Evolutionary conservation across 305 asterid genomes (phyloP), one percentile per base, ranked within the genome.

Genomic region (Fraxinus paxiana): DNA sequence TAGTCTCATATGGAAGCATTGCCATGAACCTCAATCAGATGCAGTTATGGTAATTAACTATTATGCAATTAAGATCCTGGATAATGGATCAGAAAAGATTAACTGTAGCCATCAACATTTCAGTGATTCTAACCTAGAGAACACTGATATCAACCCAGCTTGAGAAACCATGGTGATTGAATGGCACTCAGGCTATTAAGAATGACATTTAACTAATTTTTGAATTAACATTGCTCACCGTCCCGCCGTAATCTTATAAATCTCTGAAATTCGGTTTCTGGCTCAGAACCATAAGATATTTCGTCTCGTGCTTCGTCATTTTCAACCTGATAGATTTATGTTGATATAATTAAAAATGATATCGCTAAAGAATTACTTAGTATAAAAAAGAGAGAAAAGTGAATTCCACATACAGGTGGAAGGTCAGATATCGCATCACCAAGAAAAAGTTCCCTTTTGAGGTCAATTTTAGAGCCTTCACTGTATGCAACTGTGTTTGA

Each of bases 391-490:
- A 3, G 71, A 63, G 12, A 63, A 63, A 63, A 1, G 33, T 22
- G 13, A 63, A 63, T 9, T 63, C 71, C 2, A 63, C 71, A 22
- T 22, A 63, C 89, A 43, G 26, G 56, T 1, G 90, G 90, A 26
- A 87, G 89, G 80, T 88, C 91, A 35, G 86, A 85, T 15, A 88
- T 81, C 5, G 85, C 85, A 59, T 87, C 90, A 4, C 73, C 87
- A 12, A 87, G 86, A 20, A 85, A 56, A 12, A 88, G 84, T 17
- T 75, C 90, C n/a, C 79, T 61, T 61, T 80, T 54, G 31, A 63
- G 71, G 7, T 63, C 71, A 22, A 30, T 63, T 28, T 80, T 73
- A n/a, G 0, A 1, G 3, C 83, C 85, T 75, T 76, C 87, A 1
- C 86, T 88, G 31, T 82, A 85, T 0, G 85, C 89, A 77, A 87